Conservation (phyloP, 2,329 filamentous ascomycete genomes). For the Epichloe bromicola region DNA sequence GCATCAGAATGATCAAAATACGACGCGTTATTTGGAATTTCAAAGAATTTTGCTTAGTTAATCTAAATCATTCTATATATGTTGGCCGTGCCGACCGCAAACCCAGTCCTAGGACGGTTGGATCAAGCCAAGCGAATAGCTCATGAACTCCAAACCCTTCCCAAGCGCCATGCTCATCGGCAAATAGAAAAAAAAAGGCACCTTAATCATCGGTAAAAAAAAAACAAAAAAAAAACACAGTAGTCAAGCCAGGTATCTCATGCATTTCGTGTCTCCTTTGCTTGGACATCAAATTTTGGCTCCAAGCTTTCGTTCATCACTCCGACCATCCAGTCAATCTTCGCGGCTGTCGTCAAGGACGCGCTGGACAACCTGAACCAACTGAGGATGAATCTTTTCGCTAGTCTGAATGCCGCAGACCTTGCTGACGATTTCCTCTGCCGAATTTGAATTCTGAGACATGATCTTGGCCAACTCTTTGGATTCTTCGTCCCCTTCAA, state of each 20-base stretch:
- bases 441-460: slow-evolving; percentile 51
- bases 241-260: slow-evolving; percentile 2
- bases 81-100: background rate
- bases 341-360: slow-evolving; percentile 55
- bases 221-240: too few relatives aligned
- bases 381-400: slow-evolving; percentile 65
- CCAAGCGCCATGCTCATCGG: slow-evolving; percentile 12
- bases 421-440: slow-evolving; percentile 65
- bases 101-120: background rate
- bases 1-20: too few relatives aligned
- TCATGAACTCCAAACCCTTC: slow-evolving; percentile 8
- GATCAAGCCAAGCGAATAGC: background rate
- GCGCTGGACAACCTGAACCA: slow-evolving; percentile 67
- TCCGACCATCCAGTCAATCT: slow-evolving; percentile 23
- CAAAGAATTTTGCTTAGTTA: background rate
- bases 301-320: background rate
- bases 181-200: slow-evolving; percentile 2
- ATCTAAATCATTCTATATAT: slow-evolving; percentile 7
- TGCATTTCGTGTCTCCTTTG: slow-evolving; percentile 6
- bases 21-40: background rate
- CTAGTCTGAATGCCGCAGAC: slow-evolving; percentile 67
- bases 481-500: slow-evolving; percentile 84
- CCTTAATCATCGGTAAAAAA: background rate
- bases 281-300: slow-evolving; percentile 4
- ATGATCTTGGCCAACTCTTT: slow-evolving; percentile 76